These are phyloP conservation scores for Fraxinus nigra DNA, from an alignment of 305 asterid species.

Conservation along the genomic window DNA sequence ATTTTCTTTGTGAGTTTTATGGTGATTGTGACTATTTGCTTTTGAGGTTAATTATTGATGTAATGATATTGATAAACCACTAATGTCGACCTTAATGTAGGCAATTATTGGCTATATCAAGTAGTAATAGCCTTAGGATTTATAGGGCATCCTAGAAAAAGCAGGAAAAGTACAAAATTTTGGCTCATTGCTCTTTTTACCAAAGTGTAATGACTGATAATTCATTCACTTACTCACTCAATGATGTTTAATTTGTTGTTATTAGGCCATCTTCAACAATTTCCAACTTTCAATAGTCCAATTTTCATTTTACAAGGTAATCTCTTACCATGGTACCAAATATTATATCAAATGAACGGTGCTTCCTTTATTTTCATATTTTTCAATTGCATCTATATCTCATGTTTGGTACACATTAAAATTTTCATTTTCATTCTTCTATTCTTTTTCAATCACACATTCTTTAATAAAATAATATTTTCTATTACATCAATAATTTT, in stretches of 20 bases:
- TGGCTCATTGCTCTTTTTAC: not conserved
- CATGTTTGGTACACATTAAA: too few species aligned
- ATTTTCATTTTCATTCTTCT: too few species aligned
- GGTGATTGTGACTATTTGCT: not conserved
- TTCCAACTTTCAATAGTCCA: not conserved
- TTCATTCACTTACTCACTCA: not conserved
- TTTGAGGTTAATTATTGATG: conserved; percentile 2
- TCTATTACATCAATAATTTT: too few species aligned
- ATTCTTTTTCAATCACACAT: too few species aligned
- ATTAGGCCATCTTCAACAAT: not conserved
- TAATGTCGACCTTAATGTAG: not conserved
- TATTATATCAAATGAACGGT: not conserved
- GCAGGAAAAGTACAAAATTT: not conserved
- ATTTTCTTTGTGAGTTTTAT: not conserved
- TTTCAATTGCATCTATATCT: too few species aligned
- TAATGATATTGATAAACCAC: not conserved
- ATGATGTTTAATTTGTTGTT: not conserved
- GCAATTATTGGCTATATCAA: conserved; percentile 3
- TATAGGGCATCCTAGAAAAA: not conserved
- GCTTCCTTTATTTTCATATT: not conserved
- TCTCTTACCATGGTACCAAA: not conserved
- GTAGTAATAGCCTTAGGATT: not conserved
- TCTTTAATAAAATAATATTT: too few species aligned
- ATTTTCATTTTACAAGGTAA: not conserved
- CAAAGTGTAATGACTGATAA: not conserved